Conservation (phyloP, 768 basidiomycete genomes). For the Filobasidium floriforme region DNA sequence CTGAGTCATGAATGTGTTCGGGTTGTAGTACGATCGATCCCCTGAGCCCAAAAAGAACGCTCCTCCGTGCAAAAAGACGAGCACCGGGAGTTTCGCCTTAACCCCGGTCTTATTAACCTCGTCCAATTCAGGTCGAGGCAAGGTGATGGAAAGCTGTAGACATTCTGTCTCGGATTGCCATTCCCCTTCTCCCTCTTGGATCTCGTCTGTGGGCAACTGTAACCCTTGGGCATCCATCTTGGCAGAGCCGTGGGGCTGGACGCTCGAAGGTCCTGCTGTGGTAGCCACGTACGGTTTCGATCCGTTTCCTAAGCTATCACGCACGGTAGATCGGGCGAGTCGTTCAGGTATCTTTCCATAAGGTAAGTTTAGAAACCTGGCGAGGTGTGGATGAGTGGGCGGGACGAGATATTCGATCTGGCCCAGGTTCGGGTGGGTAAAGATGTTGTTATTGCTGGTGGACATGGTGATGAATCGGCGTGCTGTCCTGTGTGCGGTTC, state of each 20-base stretch:
- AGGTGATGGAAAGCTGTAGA: slow-evolving; percentile 7
- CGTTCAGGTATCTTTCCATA: slow-evolving; percentile 9
- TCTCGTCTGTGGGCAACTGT: slow-evolving; percentile 17
- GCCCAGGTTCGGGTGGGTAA: slow-evolving; percentile 9
- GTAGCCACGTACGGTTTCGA: slow-evolving; percentile 3
- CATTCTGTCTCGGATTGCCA: slow-evolving; percentile 11
- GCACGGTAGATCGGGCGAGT: slow-evolving; percentile 9
- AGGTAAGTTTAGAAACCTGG: slow-evolving; percentile 5
- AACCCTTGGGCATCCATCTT: slow-evolving; percentile 12
- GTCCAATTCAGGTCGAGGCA: not conserved
- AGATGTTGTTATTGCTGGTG: not conserved
- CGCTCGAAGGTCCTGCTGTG: not conserved
- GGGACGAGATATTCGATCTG: slow-evolving; percentile 2
- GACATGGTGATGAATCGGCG: not conserved
- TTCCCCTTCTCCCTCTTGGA: slow-evolving; percentile 11
- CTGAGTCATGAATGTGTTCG: slow-evolving; percentile 7
- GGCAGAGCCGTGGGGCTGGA: slow-evolving; percentile 11
- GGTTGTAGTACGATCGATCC: slow-evolving; percentile 12
- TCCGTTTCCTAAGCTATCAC: not conserved
- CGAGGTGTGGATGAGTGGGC: not conserved
- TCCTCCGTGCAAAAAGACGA: slow-evolving; percentile 15
- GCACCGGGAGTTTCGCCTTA: slow-evolving; percentile 13
- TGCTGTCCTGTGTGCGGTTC: too few relatives aligned
- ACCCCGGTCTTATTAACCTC: not conserved
- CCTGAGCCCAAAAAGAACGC: slow-evolving; percentile 18